These are phyloP conservation scores for Cytospora mali DNA, from an alignment of 2,329 filamentous ascomycete genomes.

Conservation along the genomic window DNA sequence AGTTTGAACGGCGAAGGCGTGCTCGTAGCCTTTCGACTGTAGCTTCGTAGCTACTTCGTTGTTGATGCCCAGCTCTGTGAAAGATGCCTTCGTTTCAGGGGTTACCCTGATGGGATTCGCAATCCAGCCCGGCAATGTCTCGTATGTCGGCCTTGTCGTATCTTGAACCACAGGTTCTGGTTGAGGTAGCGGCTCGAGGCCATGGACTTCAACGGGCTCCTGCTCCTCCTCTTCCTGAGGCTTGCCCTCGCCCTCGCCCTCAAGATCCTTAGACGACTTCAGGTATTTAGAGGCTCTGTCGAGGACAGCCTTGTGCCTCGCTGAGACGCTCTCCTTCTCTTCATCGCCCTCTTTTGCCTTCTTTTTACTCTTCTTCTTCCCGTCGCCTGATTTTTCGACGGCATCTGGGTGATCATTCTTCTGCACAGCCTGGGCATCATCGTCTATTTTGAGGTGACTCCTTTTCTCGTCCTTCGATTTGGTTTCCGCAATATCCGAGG, in stretches of 20 bases:
- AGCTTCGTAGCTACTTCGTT: constrained; percentile 63
- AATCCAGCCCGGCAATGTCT: constrained; percentile 81
- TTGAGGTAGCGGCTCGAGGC: constrained; percentile 80
- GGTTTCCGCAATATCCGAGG: background rate
- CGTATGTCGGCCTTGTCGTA: constrained; percentile 66
- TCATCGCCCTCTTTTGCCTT: constrained; percentile 30
- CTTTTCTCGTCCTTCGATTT: background rate
- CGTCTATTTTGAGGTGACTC: background rate
- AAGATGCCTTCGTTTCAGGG: constrained; percentile 60
- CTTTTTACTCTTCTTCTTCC: background rate
- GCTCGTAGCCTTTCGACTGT: constrained; percentile 66
- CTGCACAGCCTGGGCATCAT: background rate
- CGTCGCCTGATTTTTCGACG: background rate
- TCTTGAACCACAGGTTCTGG: constrained; percentile 64
- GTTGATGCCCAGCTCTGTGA: constrained; percentile 65
- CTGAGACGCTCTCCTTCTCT: constrained; percentile 12
- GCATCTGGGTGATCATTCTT: background rate
- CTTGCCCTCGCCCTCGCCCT: constrained; percentile 36
- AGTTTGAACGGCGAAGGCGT: constrained; percentile 79
- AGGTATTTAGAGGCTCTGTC: constrained; percentile 34
- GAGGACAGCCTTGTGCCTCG: constrained; percentile 38
- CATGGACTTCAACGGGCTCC: constrained; percentile 54
- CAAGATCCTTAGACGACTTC: constrained; percentile 35
- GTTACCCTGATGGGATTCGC: constrained; percentile 72
- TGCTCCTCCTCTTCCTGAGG: constrained; percentile 35